These are phyloP conservation scores for Schizosaccharomyces cryophilus DNA, from an alignment of 805 yeast genomes.

Conservation along the genomic window DNA sequence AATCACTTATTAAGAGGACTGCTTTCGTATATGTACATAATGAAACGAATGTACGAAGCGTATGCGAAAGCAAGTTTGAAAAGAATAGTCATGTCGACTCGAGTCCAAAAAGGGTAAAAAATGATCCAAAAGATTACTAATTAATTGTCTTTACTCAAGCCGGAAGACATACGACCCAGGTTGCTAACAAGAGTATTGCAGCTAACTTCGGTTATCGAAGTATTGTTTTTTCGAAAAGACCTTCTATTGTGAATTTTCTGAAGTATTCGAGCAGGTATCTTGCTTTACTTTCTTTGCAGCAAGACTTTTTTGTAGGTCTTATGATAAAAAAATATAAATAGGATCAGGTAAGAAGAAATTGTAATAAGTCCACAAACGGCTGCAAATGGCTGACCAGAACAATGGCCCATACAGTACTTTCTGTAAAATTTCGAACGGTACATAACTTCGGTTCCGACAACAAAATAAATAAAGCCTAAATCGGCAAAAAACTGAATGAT, in stretches of 20 bases:
- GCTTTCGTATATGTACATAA: too few relatives aligned
- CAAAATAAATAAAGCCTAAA: slow-evolving; percentile 63
- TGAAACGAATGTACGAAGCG: too few relatives aligned
- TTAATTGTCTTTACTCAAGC: neutral
- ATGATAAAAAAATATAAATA: slow-evolving; percentile 33
- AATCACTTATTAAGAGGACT: too few relatives aligned
- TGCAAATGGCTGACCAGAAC: slow-evolving; percentile 78
- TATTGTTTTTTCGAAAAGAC: neutral
- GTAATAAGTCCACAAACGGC: slow-evolving; percentile 76
- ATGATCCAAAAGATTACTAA: too few relatives aligned
- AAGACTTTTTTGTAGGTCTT: slow-evolving; percentile 15
- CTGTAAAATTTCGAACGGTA: slow-evolving; percentile 34
- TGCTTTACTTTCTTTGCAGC: neutral
- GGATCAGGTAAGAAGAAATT: slow-evolving; percentile 61
- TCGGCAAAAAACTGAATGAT: slow-evolving; percentile 78
- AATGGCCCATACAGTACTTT: slow-evolving; percentile 51
- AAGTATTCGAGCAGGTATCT: neutral
- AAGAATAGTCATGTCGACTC: too few relatives aligned
- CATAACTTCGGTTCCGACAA: slow-evolving; percentile 73
- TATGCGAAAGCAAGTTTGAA: too few relatives aligned
- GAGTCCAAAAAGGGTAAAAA: too few relatives aligned
- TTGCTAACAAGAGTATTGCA: neutral
- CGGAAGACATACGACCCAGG: neutral
- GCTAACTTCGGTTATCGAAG: neutral
- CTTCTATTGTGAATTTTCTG: neutral